Base-by-base conservation (phyloP, 148 eudicot genomes). In the Diospyros lotus region DNA sequence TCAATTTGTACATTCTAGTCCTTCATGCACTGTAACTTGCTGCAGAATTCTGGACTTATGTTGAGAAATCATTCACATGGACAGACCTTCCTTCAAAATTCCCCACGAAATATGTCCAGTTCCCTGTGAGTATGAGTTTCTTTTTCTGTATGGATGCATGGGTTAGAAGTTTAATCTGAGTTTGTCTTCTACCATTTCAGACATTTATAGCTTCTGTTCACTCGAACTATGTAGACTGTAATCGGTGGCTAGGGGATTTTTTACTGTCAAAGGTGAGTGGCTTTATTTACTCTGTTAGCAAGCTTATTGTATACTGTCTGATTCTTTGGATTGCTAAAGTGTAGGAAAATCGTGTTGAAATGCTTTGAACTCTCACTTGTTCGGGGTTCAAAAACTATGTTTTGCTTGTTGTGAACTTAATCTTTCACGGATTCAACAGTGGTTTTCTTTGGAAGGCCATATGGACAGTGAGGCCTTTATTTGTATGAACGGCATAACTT, bases 241-340 rank as follows among this genome's bases (percentile, higher is more conserved):
- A 86, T 76, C 73, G 99, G 84, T 95, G 99, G 98, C 90, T 95
- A 73, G 99, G 99, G 72, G 97, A 95, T 85, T 95, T 95, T 82
- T 88, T 95, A 11, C 83, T 95, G 64, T 95, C 99, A 10, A 95
- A 95, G 99, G 99, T 95, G 67, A 73, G 77, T 65, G 43, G 69
- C 56, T 60, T 76, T 58, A 53, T 14, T 15, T 38, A 44, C 5
- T 64, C 5, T 28, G 40, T 13, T 48, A 1, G 8, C 52, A 8
- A 48, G 52, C 52, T 48, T 48, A 4, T 8, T 48, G 4, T 4
- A 48, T 48, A 48, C 52, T 48, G 8, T 48, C 4, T 48, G 4
- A 4, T 48, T 48, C 52, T 8, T 48, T 8, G 8, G 8, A 48
- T 48, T 48, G 52, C 0, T 48, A 4, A 48, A 8, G 52, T 48